phyloP scores from a whole-genome alignment of 1,284 basidiomycete species.

The Gymnopus androsaceus region DNA sequence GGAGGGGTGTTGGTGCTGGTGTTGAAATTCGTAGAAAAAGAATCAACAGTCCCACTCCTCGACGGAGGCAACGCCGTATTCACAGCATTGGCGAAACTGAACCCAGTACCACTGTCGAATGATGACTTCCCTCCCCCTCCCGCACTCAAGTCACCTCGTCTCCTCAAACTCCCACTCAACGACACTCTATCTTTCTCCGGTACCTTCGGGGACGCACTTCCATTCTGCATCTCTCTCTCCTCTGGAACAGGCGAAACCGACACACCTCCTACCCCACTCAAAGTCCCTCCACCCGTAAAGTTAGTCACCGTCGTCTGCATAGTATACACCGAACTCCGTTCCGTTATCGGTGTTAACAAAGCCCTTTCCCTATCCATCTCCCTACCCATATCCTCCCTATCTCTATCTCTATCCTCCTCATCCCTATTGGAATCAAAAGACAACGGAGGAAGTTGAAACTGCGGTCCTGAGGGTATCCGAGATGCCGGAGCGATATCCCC shows the following conservation, averaged over 20 bases:
- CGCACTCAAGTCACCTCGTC: background rate
- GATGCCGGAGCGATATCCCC: too few species aligned
- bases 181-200: constrained; percentile 10
- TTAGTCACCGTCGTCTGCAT: background rate
- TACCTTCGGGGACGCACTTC: background rate
- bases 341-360: constrained; percentile 49
- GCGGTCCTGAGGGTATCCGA: too few species aligned
- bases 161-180: background rate
- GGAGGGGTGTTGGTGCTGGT: too few species aligned
- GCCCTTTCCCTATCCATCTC: constrained; percentile 15
- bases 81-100: constrained; percentile 9
- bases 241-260: constrained; percentile 16
- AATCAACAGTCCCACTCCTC: background rate
- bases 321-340: constrained; percentile 34
- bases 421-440: constrained; percentile 35
- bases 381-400: background rate
- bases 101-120: too few species aligned
- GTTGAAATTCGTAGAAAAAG: too few species aligned
- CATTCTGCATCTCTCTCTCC: background rate
- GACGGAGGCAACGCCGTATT: constrained; percentile 4
- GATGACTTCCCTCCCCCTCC: background rate
- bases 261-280: constrained; percentile 16
- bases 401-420: constrained; percentile 14
- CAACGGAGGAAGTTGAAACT: constrained; percentile 53
- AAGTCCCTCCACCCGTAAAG: background rate